Base-by-base conservation (phyloP, 2,329 filamentous ascomycete species). In the Pseudocercospora pini-densiflorae region DNA sequence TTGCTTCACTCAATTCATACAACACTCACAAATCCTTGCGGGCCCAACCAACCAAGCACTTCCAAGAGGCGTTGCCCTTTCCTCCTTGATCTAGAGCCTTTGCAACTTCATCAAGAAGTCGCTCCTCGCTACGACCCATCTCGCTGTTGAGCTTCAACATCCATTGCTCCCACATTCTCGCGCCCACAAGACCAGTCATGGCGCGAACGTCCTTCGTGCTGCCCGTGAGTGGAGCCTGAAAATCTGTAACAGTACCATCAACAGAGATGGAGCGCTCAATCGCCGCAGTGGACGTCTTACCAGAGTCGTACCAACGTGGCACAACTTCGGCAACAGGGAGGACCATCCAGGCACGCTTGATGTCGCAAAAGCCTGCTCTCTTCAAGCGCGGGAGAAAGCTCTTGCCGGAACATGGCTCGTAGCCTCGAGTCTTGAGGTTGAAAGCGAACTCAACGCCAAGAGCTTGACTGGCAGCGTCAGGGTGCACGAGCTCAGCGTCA, bases 101-200 rank as follows among this genome's bases (percentile, higher is more conserved):
- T 21, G 85, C 83, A 19, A 89, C 82, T 27, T 85, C 86, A 65
- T 87, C 84, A 59, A 89, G 74, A 61, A 87, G 77, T 65, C 79
- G 82, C 55, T 80, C 78, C 64, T 84, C 82, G 36, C 84, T 83
- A 76, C 92, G 89, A 27, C 92, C 91, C 76, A 92, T 95, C 83
- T 97, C 94, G 81, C 90, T 87, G 81, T 95, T 92, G 74, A 94
- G 86, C 75, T 93, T 92, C 71, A 97, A 82, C 78, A 98, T 87
- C 95, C 95, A 99, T 78, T 92, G 91, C 85, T 99, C 95, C 94
- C 94, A 99, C 77, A 90, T 89, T 89, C 93, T 95, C 27, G 91
- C 90, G 4, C 93, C 95, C 0, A 94, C 88, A 47, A 98, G 81
- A 21, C 94, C 94, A 12, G 92, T 91, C 70, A 97, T 84, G 47